These are phyloP conservation scores for Penicillium turbatum DNA, from an alignment of 495 filamentous ascomycete species.

Conservation along the genomic window DNA sequence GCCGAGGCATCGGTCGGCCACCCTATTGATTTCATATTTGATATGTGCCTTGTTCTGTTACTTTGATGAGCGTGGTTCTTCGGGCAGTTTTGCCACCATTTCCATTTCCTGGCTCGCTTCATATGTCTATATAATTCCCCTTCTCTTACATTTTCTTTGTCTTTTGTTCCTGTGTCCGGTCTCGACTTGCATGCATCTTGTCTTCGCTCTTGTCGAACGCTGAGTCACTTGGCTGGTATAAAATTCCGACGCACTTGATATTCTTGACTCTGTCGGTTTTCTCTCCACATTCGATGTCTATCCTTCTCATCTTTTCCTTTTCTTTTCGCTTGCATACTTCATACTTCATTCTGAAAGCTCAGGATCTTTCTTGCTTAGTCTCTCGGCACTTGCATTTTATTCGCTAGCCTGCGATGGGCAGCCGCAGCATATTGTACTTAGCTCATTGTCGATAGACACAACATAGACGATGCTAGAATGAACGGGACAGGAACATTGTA, in stretches of 20 bases:
- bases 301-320: slow-evolving; percentile 9
- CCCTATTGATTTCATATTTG: slow-evolving; percentile 34
- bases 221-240: not conserved
- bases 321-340: slow-evolving; percentile 18
- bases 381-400: not conserved
- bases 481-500: not conserved
- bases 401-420: slow-evolving; percentile 4
- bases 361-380: not conserved
- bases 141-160: not conserved
- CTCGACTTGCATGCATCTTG: not conserved
- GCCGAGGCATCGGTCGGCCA: slow-evolving; percentile 39
- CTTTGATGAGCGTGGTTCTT: slow-evolving; percentile 1
- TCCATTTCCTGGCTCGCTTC: slow-evolving; percentile 5
- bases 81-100: slow-evolving; percentile 4
- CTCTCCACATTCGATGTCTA: slow-evolving; percentile 9
- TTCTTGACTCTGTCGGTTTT: slow-evolving; percentile 6
- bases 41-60: slow-evolving; percentile 17
- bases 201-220: not conserved
- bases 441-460: slow-evolving; percentile 19
- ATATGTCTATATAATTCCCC: slow-evolving; percentile 20
- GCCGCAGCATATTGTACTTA: slow-evolving; percentile 20
- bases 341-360: slow-evolving; percentile 1
- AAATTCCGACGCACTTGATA: not conserved
- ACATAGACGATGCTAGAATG: slow-evolving; percentile 20
- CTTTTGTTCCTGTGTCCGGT: not conserved